Evolutionary conservation across 306 rosid genomes (phyloP).

Genomic region (Nissolia schottii): DNA sequence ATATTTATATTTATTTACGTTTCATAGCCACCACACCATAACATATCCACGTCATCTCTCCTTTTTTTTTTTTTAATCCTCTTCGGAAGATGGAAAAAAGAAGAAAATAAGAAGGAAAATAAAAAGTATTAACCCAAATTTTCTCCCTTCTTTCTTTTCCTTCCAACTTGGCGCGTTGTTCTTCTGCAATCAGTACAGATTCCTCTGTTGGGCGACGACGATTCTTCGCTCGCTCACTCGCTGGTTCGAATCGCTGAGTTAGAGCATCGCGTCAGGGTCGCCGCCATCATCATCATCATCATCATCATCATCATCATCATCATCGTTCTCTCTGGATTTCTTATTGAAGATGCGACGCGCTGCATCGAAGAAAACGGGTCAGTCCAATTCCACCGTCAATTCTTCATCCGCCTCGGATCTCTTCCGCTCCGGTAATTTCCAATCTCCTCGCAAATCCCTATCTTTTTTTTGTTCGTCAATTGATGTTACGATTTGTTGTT

Average conservation of each 20-base stretch:
- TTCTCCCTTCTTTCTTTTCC: not conserved
- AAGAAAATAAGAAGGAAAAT: no score
- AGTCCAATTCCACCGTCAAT: slow-evolving; percentile 62
- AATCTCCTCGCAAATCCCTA: not conserved
- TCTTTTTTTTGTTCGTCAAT: not conserved
- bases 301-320: no score
- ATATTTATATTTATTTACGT: no score
- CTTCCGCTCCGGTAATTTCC: slow-evolving; percentile 69
- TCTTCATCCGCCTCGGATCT: slow-evolving; percentile 73
- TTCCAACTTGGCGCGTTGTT: slow-evolving; percentile 3
- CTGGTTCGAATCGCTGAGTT: not conserved
- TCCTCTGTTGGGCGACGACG: slow-evolving; percentile 10
- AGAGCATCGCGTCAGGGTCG: no score
- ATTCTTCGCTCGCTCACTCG: slow-evolving; percentile 6
- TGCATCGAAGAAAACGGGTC: slow-evolving; percentile 68
- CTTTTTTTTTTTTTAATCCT: no score
- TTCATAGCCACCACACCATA: no score
- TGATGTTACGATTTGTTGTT: not conserved
- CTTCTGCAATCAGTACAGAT: not conserved
- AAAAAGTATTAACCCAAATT: no score
- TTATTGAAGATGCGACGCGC: slow-evolving; percentile 76
- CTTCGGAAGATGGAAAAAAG: no score
- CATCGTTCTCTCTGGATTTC: slow-evolving; percentile 38
- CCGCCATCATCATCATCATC: no score
- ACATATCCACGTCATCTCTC: no score